Evolutionary conservation across 208 protist species (phyloP).

Genomic region (Leishmania amazonensis): DNA sequence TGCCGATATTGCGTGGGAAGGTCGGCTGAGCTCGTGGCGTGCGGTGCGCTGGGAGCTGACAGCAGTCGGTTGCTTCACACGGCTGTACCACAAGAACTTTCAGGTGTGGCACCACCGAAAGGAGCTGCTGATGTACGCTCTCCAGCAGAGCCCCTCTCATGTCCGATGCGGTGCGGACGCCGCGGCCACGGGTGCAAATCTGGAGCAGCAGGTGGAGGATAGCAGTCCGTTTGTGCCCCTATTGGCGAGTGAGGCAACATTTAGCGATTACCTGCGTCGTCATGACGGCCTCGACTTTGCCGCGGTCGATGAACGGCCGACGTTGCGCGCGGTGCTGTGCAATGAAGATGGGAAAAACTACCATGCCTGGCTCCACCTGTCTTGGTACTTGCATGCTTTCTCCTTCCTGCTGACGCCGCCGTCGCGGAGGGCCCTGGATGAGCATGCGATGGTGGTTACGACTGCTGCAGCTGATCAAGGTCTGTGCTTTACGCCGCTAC

Average conservation of each 20-base stretch:
- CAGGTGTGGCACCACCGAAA: slow-evolving; percentile 86
- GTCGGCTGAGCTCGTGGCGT: slow-evolving; percentile 47
- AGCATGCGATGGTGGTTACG: neutral
- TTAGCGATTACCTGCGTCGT: slow-evolving; percentile 35
- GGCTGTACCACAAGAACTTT: slow-evolving; percentile 76
- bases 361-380: slow-evolving; percentile 81
- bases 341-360: slow-evolving; percentile 79
- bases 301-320: slow-evolving; percentile 68
- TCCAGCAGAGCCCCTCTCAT: slow-evolving; percentile 25
- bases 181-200: neutral
- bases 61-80: slow-evolving; percentile 40
- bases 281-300: slow-evolving; percentile 43
- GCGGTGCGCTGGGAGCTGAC: slow-evolving; percentile 75
- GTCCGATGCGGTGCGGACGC: neutral
- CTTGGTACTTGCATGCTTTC: slow-evolving; percentile 70
- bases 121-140: slow-evolving; percentile 53
- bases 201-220: neutral
- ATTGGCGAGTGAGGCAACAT: slow-evolving; percentile 8
- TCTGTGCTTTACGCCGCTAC: slow-evolving; percentile 13
- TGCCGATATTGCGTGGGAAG: slow-evolving; percentile 16
- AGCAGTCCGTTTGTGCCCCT: neutral
- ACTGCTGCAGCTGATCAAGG: neutral
- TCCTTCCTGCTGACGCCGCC: slow-evolving; percentile 61
- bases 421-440: slow-evolving; percentile 6
- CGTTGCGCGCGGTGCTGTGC: slow-evolving; percentile 41